Conservation (phyloP, 1,284 basidiomycete genomes). For the Austroboletus novae-zelandiae region DNA sequence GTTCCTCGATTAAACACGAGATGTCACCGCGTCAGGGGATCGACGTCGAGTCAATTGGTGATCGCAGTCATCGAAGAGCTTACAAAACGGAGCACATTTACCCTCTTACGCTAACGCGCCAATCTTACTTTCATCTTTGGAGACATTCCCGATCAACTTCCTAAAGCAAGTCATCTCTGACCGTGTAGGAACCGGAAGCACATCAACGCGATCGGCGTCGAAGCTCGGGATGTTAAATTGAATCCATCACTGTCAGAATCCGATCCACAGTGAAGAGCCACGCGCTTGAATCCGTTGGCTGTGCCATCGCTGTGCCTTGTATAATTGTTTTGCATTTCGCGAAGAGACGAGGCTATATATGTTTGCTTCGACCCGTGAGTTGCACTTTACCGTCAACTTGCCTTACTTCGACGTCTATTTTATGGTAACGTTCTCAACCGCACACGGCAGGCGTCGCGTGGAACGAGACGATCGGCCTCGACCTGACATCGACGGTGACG, state of each 20-base stretch:
- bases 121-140: slow-evolving; percentile 14
- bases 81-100: slow-evolving; percentile 1
- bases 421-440: slow-evolving; percentile 1
- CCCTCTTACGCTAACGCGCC: slow-evolving; percentile 9
- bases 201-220: slow-evolving; percentile 31
- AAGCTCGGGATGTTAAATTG: slow-evolving; percentile 18
- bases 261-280: slow-evolving; percentile 18
- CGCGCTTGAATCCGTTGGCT: slow-evolving; percentile 24
- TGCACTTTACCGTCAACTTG: slow-evolving; percentile 7
- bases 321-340: slow-evolving; percentile 19
- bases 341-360: slow-evolving; percentile 13
- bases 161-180: slow-evolving; percentile 21
- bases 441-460: background rate
- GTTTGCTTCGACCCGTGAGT: slow-evolving; percentile 12
- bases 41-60: slow-evolving; percentile 12
- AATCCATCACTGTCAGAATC: slow-evolving; percentile 17
- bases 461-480: background rate
- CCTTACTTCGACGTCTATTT: slow-evolving; percentile 14
- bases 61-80: slow-evolving; percentile 5
- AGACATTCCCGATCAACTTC: slow-evolving; percentile 15
- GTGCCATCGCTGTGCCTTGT: slow-evolving; percentile 17
- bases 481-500: background rate
- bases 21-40: slow-evolving; percentile 12
- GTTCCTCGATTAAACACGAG: slow-evolving; percentile 1
- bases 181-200: slow-evolving; percentile 15